Evolutionary conservation across 2,329 filamentous ascomycete species (phyloP).

Genomic region (Aureobasidium namibiae): DNA sequence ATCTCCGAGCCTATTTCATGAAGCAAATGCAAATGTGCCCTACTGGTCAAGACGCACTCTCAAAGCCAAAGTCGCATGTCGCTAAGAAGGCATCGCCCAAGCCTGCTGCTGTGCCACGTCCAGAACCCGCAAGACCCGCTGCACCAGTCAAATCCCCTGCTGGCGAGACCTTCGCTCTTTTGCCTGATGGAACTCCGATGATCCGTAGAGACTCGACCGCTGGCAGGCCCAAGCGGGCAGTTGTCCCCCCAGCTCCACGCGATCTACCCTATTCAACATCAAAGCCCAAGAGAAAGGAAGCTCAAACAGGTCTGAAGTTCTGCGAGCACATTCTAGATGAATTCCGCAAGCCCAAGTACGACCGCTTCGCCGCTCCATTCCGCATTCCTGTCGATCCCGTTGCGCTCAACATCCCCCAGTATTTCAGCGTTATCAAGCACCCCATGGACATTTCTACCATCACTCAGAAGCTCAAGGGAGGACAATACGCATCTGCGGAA

Average conservation of each 20-base stretch:
- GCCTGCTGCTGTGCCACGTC: conserved; percentile 19
- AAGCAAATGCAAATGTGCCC: conserved; percentile 54
- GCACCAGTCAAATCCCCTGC: conserved; percentile 38
- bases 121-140: conserved; percentile 29
- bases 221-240: conserved; percentile 82
- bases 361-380: conserved; percentile 63
- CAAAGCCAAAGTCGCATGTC: conserved; percentile 36
- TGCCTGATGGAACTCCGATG: conserved; percentile 67
- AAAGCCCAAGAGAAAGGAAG: conserved; percentile 85
- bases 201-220: conserved; percentile 82
- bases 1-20: conserved; percentile 51
- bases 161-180: conserved; percentile 61
- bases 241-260: conserved; percentile 82
- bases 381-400: conserved; percentile 83
- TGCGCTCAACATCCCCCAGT: conserved; percentile 84
- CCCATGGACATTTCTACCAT: conserved; percentile 94
- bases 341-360: conserved; percentile 66
- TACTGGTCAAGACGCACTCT: conserved; percentile 48
- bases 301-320: conserved; percentile 81
- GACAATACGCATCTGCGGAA: conserved; percentile 71
- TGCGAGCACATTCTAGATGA: conserved; percentile 75
- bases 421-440: conserved; percentile 89
- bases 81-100: conserved; percentile 45
- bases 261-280: conserved; percentile 80
- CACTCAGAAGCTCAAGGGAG: conserved; percentile 63